Evolutionary conservation across 2,329 filamentous ascomycete genomes (phyloP).

Genomic region (Boeremia lycopersici): DNA sequence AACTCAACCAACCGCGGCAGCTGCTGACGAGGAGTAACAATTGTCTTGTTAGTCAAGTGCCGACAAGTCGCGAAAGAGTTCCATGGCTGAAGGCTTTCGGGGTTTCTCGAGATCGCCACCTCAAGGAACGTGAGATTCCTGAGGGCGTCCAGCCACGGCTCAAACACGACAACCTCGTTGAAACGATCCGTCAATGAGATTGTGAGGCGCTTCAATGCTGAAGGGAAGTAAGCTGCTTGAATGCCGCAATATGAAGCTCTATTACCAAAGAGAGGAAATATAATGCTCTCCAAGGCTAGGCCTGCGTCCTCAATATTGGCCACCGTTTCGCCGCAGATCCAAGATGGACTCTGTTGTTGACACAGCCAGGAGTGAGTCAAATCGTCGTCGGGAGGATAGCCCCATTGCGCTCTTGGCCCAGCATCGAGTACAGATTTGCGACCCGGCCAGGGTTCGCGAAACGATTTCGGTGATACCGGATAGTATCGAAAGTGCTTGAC

Average conservation of each 20-base stretch:
- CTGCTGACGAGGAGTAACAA: not conserved
- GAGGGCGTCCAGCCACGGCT: not conserved
- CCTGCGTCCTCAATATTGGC: not conserved
- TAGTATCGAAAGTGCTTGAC: slow-evolving; percentile 5
- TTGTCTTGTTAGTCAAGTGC: not conserved
- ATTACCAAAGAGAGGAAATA: slow-evolving; percentile 1
- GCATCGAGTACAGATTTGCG: not conserved
- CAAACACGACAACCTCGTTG: not conserved
- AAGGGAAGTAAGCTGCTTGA: not conserved
- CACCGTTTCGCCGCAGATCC: not conserved
- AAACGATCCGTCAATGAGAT: not conserved
- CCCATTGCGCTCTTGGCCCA: not conserved
- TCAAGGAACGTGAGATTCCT: slow-evolving; percentile 4
- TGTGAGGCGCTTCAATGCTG: slow-evolving; percentile 1
- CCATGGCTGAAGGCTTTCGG: not conserved
- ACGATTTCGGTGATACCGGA: not conserved
- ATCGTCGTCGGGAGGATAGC: not conserved
- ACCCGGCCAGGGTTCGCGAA: not conserved
- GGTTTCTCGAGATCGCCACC: not conserved
- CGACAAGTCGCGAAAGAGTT: not conserved
- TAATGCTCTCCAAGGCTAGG: not conserved
- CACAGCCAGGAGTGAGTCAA: not conserved
- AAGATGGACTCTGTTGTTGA: not conserved
- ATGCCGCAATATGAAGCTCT: slow-evolving; percentile 5
- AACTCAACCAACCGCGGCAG: not conserved